These are phyloP conservation scores for Cynanchum wilfordii DNA, from an alignment of 257 asterid species.

Conservation along the genomic window DNA sequence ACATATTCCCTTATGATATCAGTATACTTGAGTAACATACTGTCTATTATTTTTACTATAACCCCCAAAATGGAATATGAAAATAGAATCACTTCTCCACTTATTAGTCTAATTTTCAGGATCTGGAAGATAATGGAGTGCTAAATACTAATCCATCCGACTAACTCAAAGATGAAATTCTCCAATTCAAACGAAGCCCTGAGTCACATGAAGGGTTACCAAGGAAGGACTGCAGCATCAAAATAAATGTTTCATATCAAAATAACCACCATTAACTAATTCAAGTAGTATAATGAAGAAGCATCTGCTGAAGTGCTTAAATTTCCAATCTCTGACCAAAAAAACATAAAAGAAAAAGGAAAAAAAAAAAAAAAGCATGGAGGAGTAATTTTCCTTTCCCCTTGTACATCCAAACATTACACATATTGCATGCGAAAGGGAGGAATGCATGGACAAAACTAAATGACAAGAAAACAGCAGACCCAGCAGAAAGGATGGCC, in stretches of 20 bases:
- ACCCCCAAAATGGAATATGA: not conserved
- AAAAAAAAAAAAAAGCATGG: not conserved
- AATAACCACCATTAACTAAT: not conserved
- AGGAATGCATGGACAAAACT: not conserved
- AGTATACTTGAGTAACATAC: not conserved
- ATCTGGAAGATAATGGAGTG: not conserved
- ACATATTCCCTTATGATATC: not conserved
- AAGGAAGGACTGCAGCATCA: conserved; percentile 2
- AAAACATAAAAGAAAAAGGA: no score
- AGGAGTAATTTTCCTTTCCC: not conserved
- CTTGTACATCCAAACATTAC: not conserved
- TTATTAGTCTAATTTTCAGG: not conserved
- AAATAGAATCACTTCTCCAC: not conserved
- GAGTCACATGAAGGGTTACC: not conserved
- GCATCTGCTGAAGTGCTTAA: not conserved
- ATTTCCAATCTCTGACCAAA: not conserved
- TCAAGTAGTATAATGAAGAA: not conserved
- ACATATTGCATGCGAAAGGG: not conserved
- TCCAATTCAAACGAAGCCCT: not conserved
- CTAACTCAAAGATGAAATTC: not conserved
- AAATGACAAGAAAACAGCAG: not conserved
- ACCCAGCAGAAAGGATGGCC: not conserved
- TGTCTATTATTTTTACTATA: not conserved
- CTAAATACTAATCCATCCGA: not conserved
- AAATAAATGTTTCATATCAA: not conserved